Percentiles rank a stretch among this genome's conserved stretches.
These are phyloP conservation scores for Mycena filopes DNA, from an alignment of 768 basidiomycete species.

Conservation along the genomic window DNA sequence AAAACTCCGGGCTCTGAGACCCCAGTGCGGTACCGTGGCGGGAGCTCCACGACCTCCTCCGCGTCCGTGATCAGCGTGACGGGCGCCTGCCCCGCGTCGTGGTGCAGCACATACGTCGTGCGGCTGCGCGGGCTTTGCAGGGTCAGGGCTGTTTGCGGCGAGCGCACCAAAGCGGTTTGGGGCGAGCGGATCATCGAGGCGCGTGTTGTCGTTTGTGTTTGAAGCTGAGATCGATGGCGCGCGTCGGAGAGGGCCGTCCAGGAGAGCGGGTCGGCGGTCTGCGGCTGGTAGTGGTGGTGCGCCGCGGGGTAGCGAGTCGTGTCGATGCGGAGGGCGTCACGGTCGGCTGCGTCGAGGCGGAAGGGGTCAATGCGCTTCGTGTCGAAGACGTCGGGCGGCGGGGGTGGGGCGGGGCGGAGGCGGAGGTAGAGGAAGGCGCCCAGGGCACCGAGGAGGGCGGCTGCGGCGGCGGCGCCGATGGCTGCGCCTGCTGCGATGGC, in stretches of 20 bases:
- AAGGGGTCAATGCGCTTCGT: too few relatives aligned
- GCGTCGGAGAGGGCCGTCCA: not conserved
- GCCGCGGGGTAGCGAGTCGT: not conserved
- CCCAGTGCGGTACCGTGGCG: conserved; percentile 39
- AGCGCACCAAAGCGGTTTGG: not conserved
- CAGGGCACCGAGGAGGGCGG: conserved; percentile 27
- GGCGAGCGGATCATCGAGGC: not conserved
- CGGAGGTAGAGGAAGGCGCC: conserved; percentile 22
- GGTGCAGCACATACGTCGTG: conserved; percentile 53
- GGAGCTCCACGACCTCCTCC: conserved; percentile 52
- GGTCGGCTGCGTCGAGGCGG: conserved; percentile 17
- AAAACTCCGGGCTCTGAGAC: not conserved
- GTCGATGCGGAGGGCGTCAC: too few relatives aligned
- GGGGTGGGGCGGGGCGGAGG: not conserved
- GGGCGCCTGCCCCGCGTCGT: conserved; percentile 52
- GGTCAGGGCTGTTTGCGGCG: not conserved
- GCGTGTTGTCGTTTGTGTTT: too few relatives aligned
- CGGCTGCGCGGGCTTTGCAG: not conserved
- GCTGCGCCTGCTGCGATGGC: conserved; percentile 33
- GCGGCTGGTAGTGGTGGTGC: not conserved
- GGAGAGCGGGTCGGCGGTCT: not conserved
- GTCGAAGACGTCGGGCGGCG: not conserved
- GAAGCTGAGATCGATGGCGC: not conserved
- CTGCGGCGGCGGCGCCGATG: conserved; percentile 34
- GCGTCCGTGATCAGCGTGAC: conserved; percentile 51